Evolutionary conservation across 768 basidiomycete species (phyloP), one percentile per base, ranked within the genome.

Genomic region (Tulasnella sp.): DNA sequence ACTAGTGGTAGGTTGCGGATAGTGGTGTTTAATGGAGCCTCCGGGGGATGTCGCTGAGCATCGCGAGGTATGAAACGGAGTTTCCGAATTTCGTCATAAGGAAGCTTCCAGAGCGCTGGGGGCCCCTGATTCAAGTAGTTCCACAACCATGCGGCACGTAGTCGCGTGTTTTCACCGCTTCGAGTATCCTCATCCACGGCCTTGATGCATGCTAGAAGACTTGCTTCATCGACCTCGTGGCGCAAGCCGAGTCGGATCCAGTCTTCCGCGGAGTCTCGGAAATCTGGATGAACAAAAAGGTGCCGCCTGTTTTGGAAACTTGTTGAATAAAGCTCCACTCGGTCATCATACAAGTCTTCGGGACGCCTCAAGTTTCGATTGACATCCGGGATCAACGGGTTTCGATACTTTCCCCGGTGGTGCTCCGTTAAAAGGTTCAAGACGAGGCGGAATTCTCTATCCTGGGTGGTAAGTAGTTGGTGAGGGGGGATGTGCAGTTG

Each of bases 171-270:
- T 46, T 1, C 36, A 2, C 39, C 73, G 12, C n/a, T 38, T 21
- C 56, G 48, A 34, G 56, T 52, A 38, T 52, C 75, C 16, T 76
- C 75, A 34, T 76, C 75, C 24, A 76, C 24, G 4, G 75, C 75
- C 31, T 38, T 56, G 14, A 52, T 52, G 24, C 48, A 76, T 56
- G 24, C 18, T 3, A 76, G 42, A 14, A 76, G 31, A 58, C 42
- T 39, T 21, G 44, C 7, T n/a, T 12, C 44, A 31, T 31, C 34
- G 36, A 76, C 18, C 27, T 52, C 39, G 24, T 42, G 42, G 39
- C 27, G 44, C n/a, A 76, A 24, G 31, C 75, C 75, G 0, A 52
- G 24, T 56, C 38, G 75, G 19, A 36, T 6, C 27, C 56, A 52
- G 27, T 52, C 38, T 8, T n/a, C n/a, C 16, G 62, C 34, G 27